Percentiles rank a stretch among this genome's conserved stretches.
Conservation (phyloP, 805 yeast species). For the Teunomyces stri region DNA sequence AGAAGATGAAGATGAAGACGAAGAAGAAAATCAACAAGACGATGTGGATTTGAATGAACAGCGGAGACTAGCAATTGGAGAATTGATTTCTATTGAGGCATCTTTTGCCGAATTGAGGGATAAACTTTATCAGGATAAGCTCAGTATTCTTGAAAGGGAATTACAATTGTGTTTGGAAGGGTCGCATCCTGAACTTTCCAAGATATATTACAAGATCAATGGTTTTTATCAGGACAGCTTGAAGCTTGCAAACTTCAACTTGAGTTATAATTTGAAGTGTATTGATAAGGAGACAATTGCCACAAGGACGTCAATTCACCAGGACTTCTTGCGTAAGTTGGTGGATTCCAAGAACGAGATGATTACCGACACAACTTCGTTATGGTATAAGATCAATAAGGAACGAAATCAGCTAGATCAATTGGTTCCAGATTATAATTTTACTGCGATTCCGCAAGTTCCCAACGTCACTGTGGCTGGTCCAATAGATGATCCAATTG, state of each 20-base stretch:
- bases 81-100: slow-evolving; percentile 75
- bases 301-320: slow-evolving; percentile 75
- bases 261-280: slow-evolving; percentile 65
- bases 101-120: slow-evolving; percentile 87
- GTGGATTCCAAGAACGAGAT: slow-evolving; percentile 65
- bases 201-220: slow-evolving; percentile 68
- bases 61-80: slow-evolving; percentile 64
- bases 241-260: slow-evolving; percentile 38
- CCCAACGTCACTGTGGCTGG: slow-evolving; percentile 21
- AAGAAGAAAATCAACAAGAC: slow-evolving; percentile 9
- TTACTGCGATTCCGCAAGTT: slow-evolving; percentile 35
- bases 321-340: slow-evolving; percentile 67
- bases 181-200: slow-evolving; percentile 84
- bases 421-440: slow-evolving; percentile 53
- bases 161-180: slow-evolving; percentile 84
- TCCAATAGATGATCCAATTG: slow-evolving; percentile 11
- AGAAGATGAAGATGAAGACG: slow-evolving; percentile 8
- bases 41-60: slow-evolving; percentile 33
- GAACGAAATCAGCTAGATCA: slow-evolving; percentile 83
- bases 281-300: slow-evolving; percentile 81
- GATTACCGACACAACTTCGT: slow-evolving; percentile 70
- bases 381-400: slow-evolving; percentile 89
- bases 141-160: slow-evolving; percentile 75
- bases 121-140: slow-evolving; percentile 77
- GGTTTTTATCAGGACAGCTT: slow-evolving; percentile 72